These are phyloP conservation scores for Boletus tylopilopsis DNA, from an alignment of 768 basidiomycete genomes.

Conservation along the genomic window DNA sequence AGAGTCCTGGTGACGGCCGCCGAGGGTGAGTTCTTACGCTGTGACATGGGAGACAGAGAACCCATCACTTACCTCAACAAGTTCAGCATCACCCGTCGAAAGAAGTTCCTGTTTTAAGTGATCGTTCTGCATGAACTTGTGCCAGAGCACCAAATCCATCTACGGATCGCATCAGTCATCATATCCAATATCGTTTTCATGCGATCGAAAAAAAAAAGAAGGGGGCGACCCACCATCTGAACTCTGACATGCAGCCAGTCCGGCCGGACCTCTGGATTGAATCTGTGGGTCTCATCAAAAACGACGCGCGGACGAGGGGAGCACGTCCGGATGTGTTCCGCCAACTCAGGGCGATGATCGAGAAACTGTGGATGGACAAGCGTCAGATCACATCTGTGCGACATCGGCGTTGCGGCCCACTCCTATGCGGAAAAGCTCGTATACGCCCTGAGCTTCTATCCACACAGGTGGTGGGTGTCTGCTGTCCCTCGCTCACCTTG, in stretches of 20 bases:
- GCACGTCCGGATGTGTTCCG: slow-evolving; percentile 34
- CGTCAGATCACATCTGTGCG: slow-evolving; percentile 16
- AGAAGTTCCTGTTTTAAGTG: slow-evolving; percentile 35
- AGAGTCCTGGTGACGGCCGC: slow-evolving; percentile 19
- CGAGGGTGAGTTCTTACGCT: slow-evolving; percentile 14
- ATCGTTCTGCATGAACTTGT: slow-evolving; percentile 40
- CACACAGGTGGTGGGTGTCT: not conserved
- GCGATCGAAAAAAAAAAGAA: slow-evolving; percentile 11
- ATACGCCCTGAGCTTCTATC: not conserved
- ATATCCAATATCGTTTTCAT: slow-evolving; percentile 5
- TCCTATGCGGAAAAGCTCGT: slow-evolving; percentile 1
- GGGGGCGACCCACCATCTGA: slow-evolving; percentile 25
- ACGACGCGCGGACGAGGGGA: slow-evolving; percentile 31
- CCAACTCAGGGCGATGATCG: slow-evolving; percentile 33
- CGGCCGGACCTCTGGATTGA: slow-evolving; percentile 34
- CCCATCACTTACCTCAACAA: slow-evolving; percentile 36
- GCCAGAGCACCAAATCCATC: slow-evolving; percentile 39
- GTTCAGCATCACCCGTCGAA: slow-evolving; percentile 35
- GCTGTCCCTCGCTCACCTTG: slow-evolving; percentile 29
- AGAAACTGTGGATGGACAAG: slow-evolving; percentile 25
- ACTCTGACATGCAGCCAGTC: slow-evolving; percentile 34
- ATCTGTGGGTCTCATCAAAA: slow-evolving; percentile 34
- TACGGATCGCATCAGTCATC: slow-evolving; percentile 10
- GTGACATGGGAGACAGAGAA: not conserved
- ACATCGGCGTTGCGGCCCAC: slow-evolving; percentile 11